A percentile compares a stretch with the other conserved stretches of the same genome.
Evolutionary conservation across 805 yeast genomes (phyloP).

Genomic region (Aciculoconidium aculeatum): DNA sequence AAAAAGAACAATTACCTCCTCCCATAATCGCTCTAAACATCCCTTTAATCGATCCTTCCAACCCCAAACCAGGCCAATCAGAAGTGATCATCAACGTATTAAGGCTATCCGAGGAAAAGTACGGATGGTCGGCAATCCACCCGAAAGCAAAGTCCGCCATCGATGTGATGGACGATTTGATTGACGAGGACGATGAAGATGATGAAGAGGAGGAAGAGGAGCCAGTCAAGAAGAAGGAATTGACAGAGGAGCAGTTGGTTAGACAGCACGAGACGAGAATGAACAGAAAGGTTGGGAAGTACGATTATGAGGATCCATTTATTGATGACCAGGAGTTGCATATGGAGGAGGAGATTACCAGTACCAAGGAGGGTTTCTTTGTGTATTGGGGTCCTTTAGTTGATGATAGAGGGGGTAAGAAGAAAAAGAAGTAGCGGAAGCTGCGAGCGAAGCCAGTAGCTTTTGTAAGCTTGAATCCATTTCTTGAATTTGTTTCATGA

Average conservation of each 20-base stretch:
- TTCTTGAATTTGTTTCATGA: too few relatives aligned
- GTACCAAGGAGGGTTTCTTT: conserved; percentile 92
- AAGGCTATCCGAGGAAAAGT: conserved; percentile 73
- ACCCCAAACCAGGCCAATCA: conserved; percentile 50
- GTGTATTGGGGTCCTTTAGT: conserved; percentile 90
- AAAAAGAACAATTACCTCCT: conserved; percentile 9
- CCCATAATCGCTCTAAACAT: conserved; percentile 54
- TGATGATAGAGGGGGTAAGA: conserved; percentile 35
- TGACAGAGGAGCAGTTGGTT: conserved; percentile 39
- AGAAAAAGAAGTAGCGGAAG: conserved; percentile 5
- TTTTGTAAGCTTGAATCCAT: too few relatives aligned
- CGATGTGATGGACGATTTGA: conserved; percentile 44
- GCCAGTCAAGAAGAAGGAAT: conserved; percentile 18
- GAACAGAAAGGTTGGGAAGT: conserved; percentile 81
- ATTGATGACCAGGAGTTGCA: conserved; percentile 90
- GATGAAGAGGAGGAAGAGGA: conserved; percentile 28
- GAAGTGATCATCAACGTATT: conserved; percentile 68
- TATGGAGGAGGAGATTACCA: conserved; percentile 90
- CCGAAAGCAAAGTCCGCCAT: conserved; percentile 59
- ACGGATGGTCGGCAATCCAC: conserved; percentile 70
- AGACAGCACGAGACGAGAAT: conserved; percentile 39
- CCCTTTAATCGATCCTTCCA: conserved; percentile 42
- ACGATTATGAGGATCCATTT: conserved; percentile 90
- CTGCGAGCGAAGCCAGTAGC: background rate
- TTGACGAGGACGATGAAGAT: conserved; percentile 45